Conservation (phyloP, 1,284 basidiomycete genomes). For the Erythrobasidium hasegawianum region DNA sequence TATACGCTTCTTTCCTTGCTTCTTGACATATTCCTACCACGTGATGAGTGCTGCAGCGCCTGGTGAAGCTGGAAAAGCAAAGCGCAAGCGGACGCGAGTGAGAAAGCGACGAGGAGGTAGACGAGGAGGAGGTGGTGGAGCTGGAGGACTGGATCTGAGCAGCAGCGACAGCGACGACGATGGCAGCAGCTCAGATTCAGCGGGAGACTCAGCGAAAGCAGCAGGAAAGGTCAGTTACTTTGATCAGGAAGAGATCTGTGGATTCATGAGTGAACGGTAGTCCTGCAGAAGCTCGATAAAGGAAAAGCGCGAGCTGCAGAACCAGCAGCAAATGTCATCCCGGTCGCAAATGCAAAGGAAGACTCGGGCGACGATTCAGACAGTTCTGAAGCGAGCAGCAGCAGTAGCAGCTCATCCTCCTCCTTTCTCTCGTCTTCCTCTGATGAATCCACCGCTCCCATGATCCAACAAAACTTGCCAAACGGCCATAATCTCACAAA, state of each 20-base stretch:
- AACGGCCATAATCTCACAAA: too few relatives aligned
- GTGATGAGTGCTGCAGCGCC: background rate
- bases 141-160: background rate
- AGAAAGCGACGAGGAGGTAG: slow-evolving; percentile 15
- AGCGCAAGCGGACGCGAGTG: slow-evolving; percentile 18
- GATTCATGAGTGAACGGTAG: too few relatives aligned
- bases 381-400: slow-evolving; percentile 5
- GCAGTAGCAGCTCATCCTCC: slow-evolving; percentile 12
- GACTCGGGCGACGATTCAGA: slow-evolving; percentile 13
- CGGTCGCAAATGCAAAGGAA: background rate
- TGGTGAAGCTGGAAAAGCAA: slow-evolving; percentile 8
- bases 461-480: background rate
- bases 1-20: too few relatives aligned
- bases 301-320: slow-evolving; percentile 12
- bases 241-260: background rate
- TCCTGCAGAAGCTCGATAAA: background rate
- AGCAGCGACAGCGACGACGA: slow-evolving; percentile 2
- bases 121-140: slow-evolving; percentile 3
- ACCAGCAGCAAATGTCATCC: too few relatives aligned
- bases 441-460: slow-evolving; percentile 11
- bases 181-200: slow-evolving; percentile 1
- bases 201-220: background rate
- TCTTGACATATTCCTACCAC: too few relatives aligned
- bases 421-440: slow-evolving; percentile 21
- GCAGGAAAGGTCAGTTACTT: background rate